phyloP scores from a whole-genome alignment of 1,284 basidiomycete genomes.

The Tausonia pullulans region DNA sequence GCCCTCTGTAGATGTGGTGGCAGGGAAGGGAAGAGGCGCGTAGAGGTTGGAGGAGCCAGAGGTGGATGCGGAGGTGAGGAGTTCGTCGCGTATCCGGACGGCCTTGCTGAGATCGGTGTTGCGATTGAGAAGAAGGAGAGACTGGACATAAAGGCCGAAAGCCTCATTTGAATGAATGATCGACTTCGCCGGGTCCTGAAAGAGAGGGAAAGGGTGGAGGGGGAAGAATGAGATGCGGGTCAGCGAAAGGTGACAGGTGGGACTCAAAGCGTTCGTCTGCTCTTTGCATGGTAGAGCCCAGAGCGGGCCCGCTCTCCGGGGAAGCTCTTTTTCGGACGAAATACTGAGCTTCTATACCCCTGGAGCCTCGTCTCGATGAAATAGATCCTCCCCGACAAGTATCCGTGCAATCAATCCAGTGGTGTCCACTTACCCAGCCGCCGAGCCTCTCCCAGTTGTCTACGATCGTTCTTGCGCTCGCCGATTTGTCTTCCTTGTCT shows the following conservation, averaged over 20 bases:
- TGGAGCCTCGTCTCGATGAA: too few species aligned
- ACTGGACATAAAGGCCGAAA: constrained; percentile 17
- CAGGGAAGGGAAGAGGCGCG: not conserved
- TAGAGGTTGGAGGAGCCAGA: not conserved
- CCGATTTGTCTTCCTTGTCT: not conserved
- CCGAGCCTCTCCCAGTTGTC: constrained; percentile 16
- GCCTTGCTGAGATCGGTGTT: constrained; percentile 15
- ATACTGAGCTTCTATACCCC: too few species aligned
- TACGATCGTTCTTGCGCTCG: constrained; percentile 7
- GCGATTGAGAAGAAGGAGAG: constrained; percentile 15
- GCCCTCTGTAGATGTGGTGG: not conserved
- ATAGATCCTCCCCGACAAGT: too few species aligned
- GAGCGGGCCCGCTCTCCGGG: too few species aligned
- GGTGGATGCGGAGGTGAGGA: constrained; percentile 6
- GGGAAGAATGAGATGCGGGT: not conserved
- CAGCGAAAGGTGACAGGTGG: too few species aligned
- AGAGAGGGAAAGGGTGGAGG: not conserved
- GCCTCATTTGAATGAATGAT: constrained; percentile 18
- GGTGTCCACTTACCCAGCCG: constrained; percentile 5
- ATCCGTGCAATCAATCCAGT: too few species aligned
- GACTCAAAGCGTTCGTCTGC: too few species aligned
- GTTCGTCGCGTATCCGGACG: constrained; percentile 16
- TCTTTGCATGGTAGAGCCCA: too few species aligned
- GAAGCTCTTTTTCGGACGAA: too few species aligned
- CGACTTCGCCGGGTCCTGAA: constrained; percentile 16